Evolutionary conservation across 108 stramenopile genomes (phyloP), one percentile per base, ranked within the genome.

Genomic region (Thalassiosira profunda): DNA sequence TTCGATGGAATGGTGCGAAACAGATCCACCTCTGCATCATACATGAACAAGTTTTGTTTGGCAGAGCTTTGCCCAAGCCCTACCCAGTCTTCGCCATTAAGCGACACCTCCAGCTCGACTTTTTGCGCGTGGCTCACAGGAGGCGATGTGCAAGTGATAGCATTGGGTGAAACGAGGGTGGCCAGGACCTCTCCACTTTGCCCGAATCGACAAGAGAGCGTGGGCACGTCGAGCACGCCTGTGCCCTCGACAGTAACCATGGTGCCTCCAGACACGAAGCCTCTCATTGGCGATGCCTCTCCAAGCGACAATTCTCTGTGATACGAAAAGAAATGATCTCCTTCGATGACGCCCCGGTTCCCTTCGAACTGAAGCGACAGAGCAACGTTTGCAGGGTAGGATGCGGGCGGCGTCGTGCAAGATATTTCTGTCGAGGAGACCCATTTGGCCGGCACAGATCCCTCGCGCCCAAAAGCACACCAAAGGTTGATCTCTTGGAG

Each of bases 141-240:
- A 33, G 81, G 81, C 8, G 81, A 25, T 7, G 21, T 1, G 14
- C 81, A 82, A 47, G 63, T 53, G 46, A 82, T 54, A n/a, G 63
- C 35, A 30, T 65, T 58, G 0, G 45, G 11, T 30, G 74, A 64
- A 15, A 72, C 24, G 25, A 72, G 77, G 21, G 45, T 52, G 7
- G 81, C 81, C 2, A 44, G n/a, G 2, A 68, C 59, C 34, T 7
- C 10, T 10, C 2, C 47, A 8, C 33, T 47, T n/a, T n/a, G n/a
- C 20, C 70, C 81, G 69, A 82, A 82, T 41, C 49, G 58, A 58
- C 81, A 82, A 2, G 46, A 48, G 21, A 82, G 45, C 18, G 48
- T 60, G 3, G 72, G 44, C n/a, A 51, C 55, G 24, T 78, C 45
- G 25, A 82, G 35, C 23, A 82, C 73, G 29, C 67, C 67, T 25